Conservation (phyloP, 2,329 filamentous ascomycete species). For the Clathrospora elynae region DNA sequence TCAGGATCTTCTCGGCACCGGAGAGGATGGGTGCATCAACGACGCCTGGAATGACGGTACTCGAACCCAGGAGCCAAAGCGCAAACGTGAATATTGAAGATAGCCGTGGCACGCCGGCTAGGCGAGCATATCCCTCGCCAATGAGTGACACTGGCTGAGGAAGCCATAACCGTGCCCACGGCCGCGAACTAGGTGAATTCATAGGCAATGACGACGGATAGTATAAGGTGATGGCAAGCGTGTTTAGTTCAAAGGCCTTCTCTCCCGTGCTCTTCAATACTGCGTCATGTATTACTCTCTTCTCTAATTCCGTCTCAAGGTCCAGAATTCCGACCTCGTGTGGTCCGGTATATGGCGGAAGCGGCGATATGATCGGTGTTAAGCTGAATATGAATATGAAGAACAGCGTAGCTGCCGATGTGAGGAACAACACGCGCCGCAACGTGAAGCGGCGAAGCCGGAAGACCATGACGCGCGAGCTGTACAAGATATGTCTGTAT, state of each 20-base stretch:
- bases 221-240: slow-evolving; percentile 54
- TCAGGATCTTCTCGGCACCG: slow-evolving; percentile 23
- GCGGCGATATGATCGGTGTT: slow-evolving; percentile 50
- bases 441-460: slow-evolving; percentile 28
- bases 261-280: slow-evolving; percentile 47
- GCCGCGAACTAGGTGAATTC: slow-evolving; percentile 27
- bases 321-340: slow-evolving; percentile 54
- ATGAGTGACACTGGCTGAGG: slow-evolving; percentile 52
- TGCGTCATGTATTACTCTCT: slow-evolving; percentile 43
- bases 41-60: slow-evolving; percentile 51
- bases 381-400: slow-evolving; percentile 48
- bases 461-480: slow-evolving; percentile 32
- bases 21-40: slow-evolving; percentile 51
- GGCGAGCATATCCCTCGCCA: slow-evolving; percentile 52
- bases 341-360: slow-evolving; percentile 51
- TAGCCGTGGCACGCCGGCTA: slow-evolving; percentile 43
- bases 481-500: too few species aligned
- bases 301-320: slow-evolving; percentile 49
- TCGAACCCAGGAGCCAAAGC: slow-evolving; percentile 51
- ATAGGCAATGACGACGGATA: slow-evolving; percentile 48
- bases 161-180: slow-evolving; percentile 51
- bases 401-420: slow-evolving; percentile 38
- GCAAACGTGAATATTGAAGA: slow-evolving; percentile 48
- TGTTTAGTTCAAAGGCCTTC: slow-evolving; percentile 52
- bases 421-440: slow-evolving; percentile 33